Evolutionary conservation across 2,329 filamentous ascomycete genomes (phyloP), one percentile per base, ranked within the genome.

Genomic region (Calonectria leucothoes): DNA sequence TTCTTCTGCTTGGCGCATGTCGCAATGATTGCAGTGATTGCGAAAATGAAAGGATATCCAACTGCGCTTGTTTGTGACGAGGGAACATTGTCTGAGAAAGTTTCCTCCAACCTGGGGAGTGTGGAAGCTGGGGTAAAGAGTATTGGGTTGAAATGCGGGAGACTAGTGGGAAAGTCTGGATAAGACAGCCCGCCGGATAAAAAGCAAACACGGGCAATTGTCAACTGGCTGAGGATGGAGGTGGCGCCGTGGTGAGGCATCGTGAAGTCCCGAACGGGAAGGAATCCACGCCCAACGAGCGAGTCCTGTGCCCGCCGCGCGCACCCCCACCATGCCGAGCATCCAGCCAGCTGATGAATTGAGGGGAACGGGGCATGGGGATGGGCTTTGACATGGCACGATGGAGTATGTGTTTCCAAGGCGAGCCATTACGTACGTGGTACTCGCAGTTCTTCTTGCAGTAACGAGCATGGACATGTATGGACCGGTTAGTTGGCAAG

Each of bases 101-200:
- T 65, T 72, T 61, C 17, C 48, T 72, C 33, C 48, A 72, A 66
- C 49, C 48, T 52, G 70, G 77, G 77, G 78, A 74, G 78, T 76
- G 78, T 80, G 78, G 78, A 74, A 75, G 71, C 73, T 74, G 78
- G 78, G 78, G 77, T 80, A 80, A 75, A 42, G 52, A 45, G 25
- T 67, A 23, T 39, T 69, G 51, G 70, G 37, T 52, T 48, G 42
- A 51, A 35, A 48, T 70, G 73, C 64, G 74, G 72, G 68, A 78
- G 67, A 66, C 70, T 72, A 71, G 68, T 69, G 42, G 59, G 42
- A 69, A 70, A 66, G 39, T 64, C 37, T 45, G 55, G 51, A 69
- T 39, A 51, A 70, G n/a, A 79, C 75, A 73, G 65, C 71, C 75
- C 64, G 52, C 63, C 72, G 65, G 55, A 39, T 25, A 52, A 69